Conservation (phyloP, 2,329 filamentous ascomycete species). For the Talaromyces sp. region DNA sequence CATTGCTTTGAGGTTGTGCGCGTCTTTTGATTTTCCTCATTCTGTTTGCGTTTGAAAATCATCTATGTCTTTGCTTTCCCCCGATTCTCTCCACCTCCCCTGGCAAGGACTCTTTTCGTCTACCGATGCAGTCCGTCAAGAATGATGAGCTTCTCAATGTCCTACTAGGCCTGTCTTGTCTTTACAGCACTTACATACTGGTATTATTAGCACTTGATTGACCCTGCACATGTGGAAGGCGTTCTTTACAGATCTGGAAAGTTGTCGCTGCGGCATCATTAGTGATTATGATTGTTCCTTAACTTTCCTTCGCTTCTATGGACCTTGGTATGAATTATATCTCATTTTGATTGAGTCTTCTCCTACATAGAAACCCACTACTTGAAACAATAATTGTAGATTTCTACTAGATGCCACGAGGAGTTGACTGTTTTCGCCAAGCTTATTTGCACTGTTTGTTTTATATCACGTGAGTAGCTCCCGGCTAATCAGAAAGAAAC, state of each 20-base stretch:
- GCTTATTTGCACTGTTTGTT: conserved; percentile 15
- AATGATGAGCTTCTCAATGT: background rate
- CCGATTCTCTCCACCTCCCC: conserved; percentile 14
- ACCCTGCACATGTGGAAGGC: conserved; percentile 8
- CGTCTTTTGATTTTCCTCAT: conserved; percentile 6
- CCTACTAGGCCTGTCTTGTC: conserved; percentile 3
- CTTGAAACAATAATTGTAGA: background rate
- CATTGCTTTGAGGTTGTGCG: conserved; percentile 14
- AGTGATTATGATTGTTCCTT: background rate
- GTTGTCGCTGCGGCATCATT: conserved; percentile 1
- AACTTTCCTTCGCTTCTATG: background rate
- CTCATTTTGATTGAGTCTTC: background rate
- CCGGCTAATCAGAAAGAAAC: conserved; percentile 14
- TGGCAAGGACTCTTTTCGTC: conserved; percentile 1
- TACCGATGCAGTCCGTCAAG: background rate
- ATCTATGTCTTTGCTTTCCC: conserved; percentile 12
- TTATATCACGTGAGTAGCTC: conserved; percentile 12
- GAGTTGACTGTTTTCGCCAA: background rate
- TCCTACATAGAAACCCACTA: background rate
- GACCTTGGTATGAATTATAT: conserved; percentile 1
- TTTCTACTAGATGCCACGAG: too few species aligned
- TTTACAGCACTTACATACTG: conserved; percentile 11
- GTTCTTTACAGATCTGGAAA: conserved; percentile 9
- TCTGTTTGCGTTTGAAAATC: conserved; percentile 2
- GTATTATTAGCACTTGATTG: conserved; percentile 12